Evolutionary conservation across 1,139 yeast species (phyloP), one percentile per base, ranked within the genome.

Genomic region (Kodamaea sp.): DNA sequence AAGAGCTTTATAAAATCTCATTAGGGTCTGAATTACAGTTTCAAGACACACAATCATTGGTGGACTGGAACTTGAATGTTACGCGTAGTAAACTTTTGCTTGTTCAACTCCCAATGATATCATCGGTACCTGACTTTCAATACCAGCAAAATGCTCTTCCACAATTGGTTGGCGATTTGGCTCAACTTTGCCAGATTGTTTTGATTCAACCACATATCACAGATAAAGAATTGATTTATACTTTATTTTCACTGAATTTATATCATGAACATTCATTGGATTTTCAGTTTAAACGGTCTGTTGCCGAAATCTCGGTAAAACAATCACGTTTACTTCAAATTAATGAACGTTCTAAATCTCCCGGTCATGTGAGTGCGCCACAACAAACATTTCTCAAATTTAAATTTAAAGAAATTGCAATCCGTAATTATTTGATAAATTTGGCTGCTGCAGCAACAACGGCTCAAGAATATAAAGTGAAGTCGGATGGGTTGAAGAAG

Each of bases 361-460:
- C 43, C 37, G 54, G 54, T 34, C 50, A 53, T 25, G 58, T 67
- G 38, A 56, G 62, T n/a, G 48, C 53, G n/a, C 64, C 59, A 24
- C 57, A 50, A 34, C 70, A 64, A 43, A 42, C 58, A 7, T 62
- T 52, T 34, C 56, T 71, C 37, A 59, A 60, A 37, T 64, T 68
- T 45, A 61, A 66, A 39, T 72, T 61, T 46, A 72, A 70, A 52
- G 72, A 70, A 40, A 67, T 73, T 24, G 79, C 79, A 7, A 53
- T 75, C 15, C 51, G 79, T 39, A 75, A 75, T 53, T 75, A 73
- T 45, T 57, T 75, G 40, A 62, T 75, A 12, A 75, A 75, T 51
- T 58, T 75, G 40, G 74, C 78, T 6, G 79, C 79, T 4, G 81
- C 80, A 2, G 75, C 79, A 4, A 74, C 78, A 27, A 75, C 81